phyloP scores from a whole-genome alignment of 495 filamentous ascomycete species.

The Aspergillus asperescens region DNA sequence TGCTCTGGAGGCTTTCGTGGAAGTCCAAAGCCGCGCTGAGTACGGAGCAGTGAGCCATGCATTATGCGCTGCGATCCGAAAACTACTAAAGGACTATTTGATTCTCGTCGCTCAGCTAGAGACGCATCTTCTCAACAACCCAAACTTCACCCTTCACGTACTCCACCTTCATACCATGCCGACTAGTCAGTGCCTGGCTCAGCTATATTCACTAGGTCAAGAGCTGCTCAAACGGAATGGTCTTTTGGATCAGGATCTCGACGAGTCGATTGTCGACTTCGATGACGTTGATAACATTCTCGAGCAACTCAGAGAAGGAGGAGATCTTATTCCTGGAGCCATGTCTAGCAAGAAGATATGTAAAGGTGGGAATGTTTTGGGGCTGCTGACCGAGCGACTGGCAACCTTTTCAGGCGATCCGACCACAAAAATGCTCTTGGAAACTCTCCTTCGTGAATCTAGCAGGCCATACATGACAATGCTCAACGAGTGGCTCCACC shows the following conservation, averaged over 20 bases:
- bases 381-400: conserved; percentile 75
- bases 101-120: conserved; percentile 90
- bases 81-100: conserved; percentile 86
- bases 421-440: conserved; percentile 71
- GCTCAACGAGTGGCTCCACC: conserved; percentile 98
- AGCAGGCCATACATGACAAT: conserved; percentile 95
- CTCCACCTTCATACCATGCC: conserved; percentile 87
- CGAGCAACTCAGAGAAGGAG: conserved; percentile 72
- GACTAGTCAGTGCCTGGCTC: conserved; percentile 81
- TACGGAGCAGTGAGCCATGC: conserved; percentile 97
- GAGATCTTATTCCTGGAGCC: conserved; percentile 66
- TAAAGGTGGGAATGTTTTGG: conserved; percentile 87
- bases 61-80: conserved; percentile 86
- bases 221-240: conserved; percentile 85
- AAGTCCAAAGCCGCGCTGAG: conserved; percentile 87
- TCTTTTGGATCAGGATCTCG: conserved; percentile 77
- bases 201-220: conserved; percentile 79
- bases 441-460: conserved; percentile 75
- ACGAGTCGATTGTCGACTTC: conserved; percentile 76
- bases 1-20: conserved; percentile 86
- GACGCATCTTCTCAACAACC: conserved; percentile 79
- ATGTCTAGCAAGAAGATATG: conserved; percentile 86
- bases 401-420: conserved; percentile 91
- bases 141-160: conserved; percentile 83
- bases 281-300: conserved; percentile 85